Conservation (phyloP, 805 yeast genomes). For the Candida glaebosa region DNA sequence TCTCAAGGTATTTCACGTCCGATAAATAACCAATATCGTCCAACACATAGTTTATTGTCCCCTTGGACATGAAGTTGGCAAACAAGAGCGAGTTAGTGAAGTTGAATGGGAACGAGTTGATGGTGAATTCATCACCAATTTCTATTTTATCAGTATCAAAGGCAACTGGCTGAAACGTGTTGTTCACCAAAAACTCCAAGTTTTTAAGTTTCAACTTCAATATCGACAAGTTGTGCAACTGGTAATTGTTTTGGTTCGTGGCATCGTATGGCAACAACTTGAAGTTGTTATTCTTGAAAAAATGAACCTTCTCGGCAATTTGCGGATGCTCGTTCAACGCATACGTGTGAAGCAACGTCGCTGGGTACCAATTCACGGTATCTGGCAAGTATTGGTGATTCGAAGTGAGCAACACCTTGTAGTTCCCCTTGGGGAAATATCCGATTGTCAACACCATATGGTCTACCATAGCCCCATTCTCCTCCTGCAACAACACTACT, state of each 20-base stretch:
- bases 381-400: constrained; percentile 1
- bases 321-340: neutral
- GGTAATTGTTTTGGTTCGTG: neutral
- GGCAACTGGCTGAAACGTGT: neutral
- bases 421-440: neutral
- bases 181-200: neutral
- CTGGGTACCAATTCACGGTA: constrained; percentile 11
- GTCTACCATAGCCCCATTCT: neutral
- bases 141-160: constrained; percentile 1
- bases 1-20: constrained; percentile 43
- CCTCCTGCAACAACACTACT: constrained; percentile 12
- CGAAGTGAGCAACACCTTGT: constrained; percentile 1
- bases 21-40: constrained; percentile 24
- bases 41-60: constrained; percentile 22
- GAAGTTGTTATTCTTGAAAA: constrained; percentile 17
- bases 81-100: constrained; percentile 30
- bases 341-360: neutral
- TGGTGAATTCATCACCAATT: constrained; percentile 13
- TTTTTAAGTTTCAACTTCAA: constrained; percentile 4
- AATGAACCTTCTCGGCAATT: constrained; percentile 4
- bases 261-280: constrained; percentile 16
- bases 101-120: constrained; percentile 25
- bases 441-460: constrained; percentile 2
- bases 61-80: constrained; percentile 19
- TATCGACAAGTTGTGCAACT: constrained; percentile 3